These are phyloP conservation scores for Tillandsia leiboldiana DNA, from an alignment of 176 grass and related monocot species.

Conservation along the genomic window DNA sequence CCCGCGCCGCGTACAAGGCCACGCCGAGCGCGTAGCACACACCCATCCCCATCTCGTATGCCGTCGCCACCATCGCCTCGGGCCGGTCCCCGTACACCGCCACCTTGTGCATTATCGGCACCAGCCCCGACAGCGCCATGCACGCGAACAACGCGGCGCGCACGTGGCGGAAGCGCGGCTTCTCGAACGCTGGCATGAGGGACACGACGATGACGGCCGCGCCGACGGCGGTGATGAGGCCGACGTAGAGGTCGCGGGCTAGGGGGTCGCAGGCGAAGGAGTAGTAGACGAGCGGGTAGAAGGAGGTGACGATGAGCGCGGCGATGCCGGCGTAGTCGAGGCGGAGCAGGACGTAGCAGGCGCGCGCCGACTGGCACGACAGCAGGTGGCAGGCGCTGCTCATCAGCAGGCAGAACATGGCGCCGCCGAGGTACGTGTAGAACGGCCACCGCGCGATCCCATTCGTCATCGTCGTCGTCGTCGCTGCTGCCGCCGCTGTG, in stretches of 20 bases:
- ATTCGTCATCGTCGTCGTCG: background rate
- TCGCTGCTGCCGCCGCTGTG: constrained; percentile 5
- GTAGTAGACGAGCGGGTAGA: constrained; percentile 90
- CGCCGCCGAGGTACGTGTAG: constrained; percentile 60
- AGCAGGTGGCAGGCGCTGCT: constrained; percentile 74
- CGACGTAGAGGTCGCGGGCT: constrained; percentile 44
- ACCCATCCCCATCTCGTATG: constrained; percentile 61
- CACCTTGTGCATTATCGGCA: constrained; percentile 73
- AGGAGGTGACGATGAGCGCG: constrained; percentile 75
- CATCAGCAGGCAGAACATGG: constrained; percentile 82
- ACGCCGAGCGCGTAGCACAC: constrained; percentile 45
- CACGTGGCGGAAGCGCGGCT: constrained; percentile 34
- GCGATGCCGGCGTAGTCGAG: constrained; percentile 76
- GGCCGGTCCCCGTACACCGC: constrained; percentile 39
- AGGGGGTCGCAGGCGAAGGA: constrained; percentile 56
- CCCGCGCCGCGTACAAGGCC: constrained; percentile 52
- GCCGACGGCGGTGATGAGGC: constrained; percentile 52
- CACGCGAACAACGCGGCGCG: constrained; percentile 45
- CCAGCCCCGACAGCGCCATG: constrained; percentile 55
- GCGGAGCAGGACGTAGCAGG: constrained; percentile 67
- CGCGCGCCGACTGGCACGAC: constrained; percentile 64
- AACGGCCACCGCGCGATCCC: constrained; percentile 49
- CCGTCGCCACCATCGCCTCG: constrained; percentile 54
- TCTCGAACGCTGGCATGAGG: constrained; percentile 55
- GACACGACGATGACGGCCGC: constrained; percentile 39